phyloP scores from a whole-genome alignment of 192 early-diverging fungal species.

The Piromyces sp. region DNA sequence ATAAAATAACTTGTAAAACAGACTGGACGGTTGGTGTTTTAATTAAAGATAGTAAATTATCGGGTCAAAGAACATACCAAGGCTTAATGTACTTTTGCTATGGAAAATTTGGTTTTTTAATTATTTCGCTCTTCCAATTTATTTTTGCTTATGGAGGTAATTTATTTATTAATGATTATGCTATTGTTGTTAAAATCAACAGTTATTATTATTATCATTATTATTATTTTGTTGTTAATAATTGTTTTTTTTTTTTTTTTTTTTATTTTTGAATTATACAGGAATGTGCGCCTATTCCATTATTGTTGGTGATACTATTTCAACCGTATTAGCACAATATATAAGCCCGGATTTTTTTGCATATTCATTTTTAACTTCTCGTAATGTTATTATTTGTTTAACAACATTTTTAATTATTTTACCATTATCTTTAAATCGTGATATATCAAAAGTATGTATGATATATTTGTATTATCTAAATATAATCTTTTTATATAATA shows the following conservation, averaged over 20 bases:
- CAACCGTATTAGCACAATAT: constrained; percentile 57
- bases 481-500: too few relatives aligned
- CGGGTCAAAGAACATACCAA: constrained; percentile 64
- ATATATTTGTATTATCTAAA: too few relatives aligned
- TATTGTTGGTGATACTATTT: constrained; percentile 72
- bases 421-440: constrained; percentile 70
- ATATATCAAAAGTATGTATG: constrained; percentile 38
- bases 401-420: constrained; percentile 62
- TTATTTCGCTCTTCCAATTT: constrained; percentile 78
- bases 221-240: too few relatives aligned
- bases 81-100: constrained; percentile 68
- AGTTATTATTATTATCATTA: too few relatives aligned
- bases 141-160: constrained; percentile 84
- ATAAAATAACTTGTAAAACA: neutral
- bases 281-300: constrained; percentile 53
- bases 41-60: constrained; percentile 54
- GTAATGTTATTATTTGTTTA: constrained; percentile 55
- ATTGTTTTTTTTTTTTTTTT: too few relatives aligned
- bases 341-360: constrained; percentile 41
- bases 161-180: constrained; percentile 13
- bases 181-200: too few relatives aligned
- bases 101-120: constrained; percentile 48
- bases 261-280: neutral
- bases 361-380: constrained; percentile 37
- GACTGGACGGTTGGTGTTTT: constrained; percentile 36